phyloP scores from a whole-genome alignment of 2,329 filamentous ascomycete genomes.

The Hypocrella siamensis region DNA sequence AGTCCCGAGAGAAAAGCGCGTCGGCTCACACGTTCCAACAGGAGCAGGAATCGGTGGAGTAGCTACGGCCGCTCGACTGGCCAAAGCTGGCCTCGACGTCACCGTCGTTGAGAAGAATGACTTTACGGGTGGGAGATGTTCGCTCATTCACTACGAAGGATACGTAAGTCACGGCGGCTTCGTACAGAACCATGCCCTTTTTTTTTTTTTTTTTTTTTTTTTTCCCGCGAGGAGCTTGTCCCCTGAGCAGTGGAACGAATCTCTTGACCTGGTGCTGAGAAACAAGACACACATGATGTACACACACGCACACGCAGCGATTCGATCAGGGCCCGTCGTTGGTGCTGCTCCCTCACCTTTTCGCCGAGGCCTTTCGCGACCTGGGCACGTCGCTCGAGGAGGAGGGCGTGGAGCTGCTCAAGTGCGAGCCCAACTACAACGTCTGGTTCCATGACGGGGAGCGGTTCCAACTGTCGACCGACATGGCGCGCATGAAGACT shows the following conservation, averaged over 20 bases:
- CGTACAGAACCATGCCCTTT: conserved; percentile 19
- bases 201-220: not conserved
- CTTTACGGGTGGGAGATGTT: conserved; percentile 58
- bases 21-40: too few relatives aligned
- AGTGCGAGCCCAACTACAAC: conserved; percentile 63
- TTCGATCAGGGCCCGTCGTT: conserved; percentile 68
- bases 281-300: too few relatives aligned
- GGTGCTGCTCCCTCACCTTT: conserved; percentile 54
- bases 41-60: conserved; percentile 59
- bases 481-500: conserved; percentile 52
- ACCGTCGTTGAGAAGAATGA: conserved; percentile 65
- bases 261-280: too few relatives aligned
- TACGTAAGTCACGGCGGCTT: conserved; percentile 14
- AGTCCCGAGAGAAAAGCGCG: too few relatives aligned
- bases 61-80: conserved; percentile 54
- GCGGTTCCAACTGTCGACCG: conserved; percentile 47
- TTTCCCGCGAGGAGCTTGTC: not conserved
- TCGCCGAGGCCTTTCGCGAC: conserved; percentile 52
- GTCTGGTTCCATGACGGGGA: conserved; percentile 58
- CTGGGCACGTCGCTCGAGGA: conserved; percentile 48
- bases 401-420: conserved; percentile 52
- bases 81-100: conserved; percentile 54
- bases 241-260: not conserved
- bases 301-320: conserved; percentile 15
- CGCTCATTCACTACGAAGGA: conserved; percentile 42